Evolutionary conservation across 2,329 filamentous ascomycete species (phyloP).

Genomic region (Elsinoe ampelina): DNA sequence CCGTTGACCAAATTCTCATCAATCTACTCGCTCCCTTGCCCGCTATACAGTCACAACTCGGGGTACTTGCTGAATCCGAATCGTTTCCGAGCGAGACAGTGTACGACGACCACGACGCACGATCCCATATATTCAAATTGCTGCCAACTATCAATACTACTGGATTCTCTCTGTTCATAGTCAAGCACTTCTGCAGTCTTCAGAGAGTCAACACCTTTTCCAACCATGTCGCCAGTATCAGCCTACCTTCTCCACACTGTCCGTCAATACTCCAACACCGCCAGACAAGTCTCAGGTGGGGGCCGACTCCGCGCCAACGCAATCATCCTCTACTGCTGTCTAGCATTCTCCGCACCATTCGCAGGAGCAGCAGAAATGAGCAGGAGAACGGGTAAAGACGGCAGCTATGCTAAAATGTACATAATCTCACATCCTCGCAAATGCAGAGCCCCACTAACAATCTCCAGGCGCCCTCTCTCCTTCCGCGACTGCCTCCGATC

Average conservation of each 20-base stretch:
- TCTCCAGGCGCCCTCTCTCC: constrained; percentile 25
- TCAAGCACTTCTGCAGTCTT: not conserved
- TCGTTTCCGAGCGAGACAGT: constrained; percentile 6
- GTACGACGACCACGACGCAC: not conserved
- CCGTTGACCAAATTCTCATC: not conserved
- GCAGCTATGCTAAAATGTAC: constrained; percentile 26
- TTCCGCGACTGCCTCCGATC: constrained; percentile 29
- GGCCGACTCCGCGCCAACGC: constrained; percentile 23
- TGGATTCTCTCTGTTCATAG: too few relatives aligned
- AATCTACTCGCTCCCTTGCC: not conserved
- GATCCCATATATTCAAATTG: not conserved
- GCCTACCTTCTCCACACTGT: constrained; percentile 20
- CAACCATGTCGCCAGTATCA: constrained; percentile 14
- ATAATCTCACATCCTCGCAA: constrained; percentile 6
- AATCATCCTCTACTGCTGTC: constrained; percentile 26
- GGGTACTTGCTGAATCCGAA: not conserved
- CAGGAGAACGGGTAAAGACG: constrained; percentile 24
- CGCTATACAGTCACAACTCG: not conserved
- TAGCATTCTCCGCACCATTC: constrained; percentile 27
- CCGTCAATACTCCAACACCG: constrained; percentile 22
- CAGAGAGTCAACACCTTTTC: not conserved
- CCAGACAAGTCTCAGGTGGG: constrained; percentile 16
- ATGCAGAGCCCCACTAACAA: not conserved
- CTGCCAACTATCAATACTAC: not conserved
- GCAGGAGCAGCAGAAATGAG: constrained; percentile 27